These are phyloP conservation scores for Pythium phragmiticola DNA, from an alignment of 352 stramenopile genomes.

Conservation along the genomic window DNA sequence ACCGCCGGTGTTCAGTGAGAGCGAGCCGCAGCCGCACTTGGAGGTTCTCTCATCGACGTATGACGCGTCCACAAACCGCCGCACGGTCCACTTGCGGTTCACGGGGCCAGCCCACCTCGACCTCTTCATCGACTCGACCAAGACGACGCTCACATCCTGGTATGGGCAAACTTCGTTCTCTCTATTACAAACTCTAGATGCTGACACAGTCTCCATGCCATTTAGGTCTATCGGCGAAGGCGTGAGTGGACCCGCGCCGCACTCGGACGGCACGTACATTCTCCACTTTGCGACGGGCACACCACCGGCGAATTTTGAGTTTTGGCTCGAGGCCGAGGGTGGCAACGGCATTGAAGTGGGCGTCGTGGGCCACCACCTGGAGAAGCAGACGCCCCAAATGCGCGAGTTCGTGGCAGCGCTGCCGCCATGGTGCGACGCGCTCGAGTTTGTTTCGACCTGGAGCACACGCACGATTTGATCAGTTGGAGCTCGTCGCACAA, in stretches of 20 bases:
- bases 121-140: conserved; percentile 75
- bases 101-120: conserved; percentile 66
- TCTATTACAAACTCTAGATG: too few species aligned
- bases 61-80: conserved; percentile 46
- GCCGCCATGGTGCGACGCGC: conserved; percentile 46
- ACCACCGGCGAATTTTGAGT: conserved; percentile 60
- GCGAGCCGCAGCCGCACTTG: conserved; percentile 22
- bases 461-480: conserved; percentile 54
- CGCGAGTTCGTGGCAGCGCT: conserved; percentile 40
- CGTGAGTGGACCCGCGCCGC: conserved; percentile 50
- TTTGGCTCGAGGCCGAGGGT: conserved; percentile 71
- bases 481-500: too few species aligned
- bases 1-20: conserved; percentile 25
- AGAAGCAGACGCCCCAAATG: conserved; percentile 53
- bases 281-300: conserved; percentile 68
- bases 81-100: conserved; percentile 66
- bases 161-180: conserved; percentile 20
- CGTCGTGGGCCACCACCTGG: conserved; percentile 64
- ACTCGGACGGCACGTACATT: conserved; percentile 71
- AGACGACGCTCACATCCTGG: conserved; percentile 67
- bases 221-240: conserved; percentile 69
- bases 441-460: conserved; percentile 59
- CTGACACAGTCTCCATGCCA: conserved; percentile 1
- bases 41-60: conserved; percentile 64
- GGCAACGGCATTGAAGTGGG: conserved; percentile 50